These are phyloP conservation scores for Mycena galopus DNA, from an alignment of 768 basidiomycete genomes.

Conservation along the genomic window DNA sequence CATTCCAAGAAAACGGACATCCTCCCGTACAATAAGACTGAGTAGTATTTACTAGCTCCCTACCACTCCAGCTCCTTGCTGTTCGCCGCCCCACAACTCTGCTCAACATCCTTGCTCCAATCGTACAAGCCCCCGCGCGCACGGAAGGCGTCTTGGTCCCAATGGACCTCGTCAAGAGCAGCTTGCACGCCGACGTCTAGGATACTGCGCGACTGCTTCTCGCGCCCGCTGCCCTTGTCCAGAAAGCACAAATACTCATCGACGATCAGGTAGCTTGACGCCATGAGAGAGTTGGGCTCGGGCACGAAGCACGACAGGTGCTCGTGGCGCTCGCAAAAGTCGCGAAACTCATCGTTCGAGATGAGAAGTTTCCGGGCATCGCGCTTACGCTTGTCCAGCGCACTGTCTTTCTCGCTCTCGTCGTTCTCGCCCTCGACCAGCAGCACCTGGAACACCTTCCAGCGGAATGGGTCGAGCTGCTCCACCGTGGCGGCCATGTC, in stretches of 20 bases:
- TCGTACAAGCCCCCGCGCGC: constrained; percentile 5
- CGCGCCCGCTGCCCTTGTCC: constrained; percentile 1
- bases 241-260: constrained; percentile 1
- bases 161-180: not conserved
- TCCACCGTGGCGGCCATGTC: constrained; percentile 5
- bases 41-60: not conserved
- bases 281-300: constrained; percentile 6
- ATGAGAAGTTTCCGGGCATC: not conserved
- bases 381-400: not conserved
- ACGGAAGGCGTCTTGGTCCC: constrained; percentile 6
- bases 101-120: not conserved
- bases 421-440: constrained; percentile 10
- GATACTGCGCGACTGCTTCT: constrained; percentile 1
- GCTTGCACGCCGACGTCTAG: constrained; percentile 1
- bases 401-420: not conserved
- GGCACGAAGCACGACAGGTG: constrained; percentile 1
- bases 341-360: constrained; percentile 4
- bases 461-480: constrained; percentile 8
- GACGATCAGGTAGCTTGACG: constrained; percentile 3
- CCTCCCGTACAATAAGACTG: not conserved
- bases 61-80: constrained; percentile 9
- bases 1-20: too few species aligned
- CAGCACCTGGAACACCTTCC: constrained; percentile 6
- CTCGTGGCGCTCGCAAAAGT: not conserved
- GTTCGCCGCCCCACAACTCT: not conserved